Evolutionary conservation across 148 eudicot species (phyloP), one percentile per base, ranked within the genome.

Genomic region (Chenopodium quinoa): DNA sequence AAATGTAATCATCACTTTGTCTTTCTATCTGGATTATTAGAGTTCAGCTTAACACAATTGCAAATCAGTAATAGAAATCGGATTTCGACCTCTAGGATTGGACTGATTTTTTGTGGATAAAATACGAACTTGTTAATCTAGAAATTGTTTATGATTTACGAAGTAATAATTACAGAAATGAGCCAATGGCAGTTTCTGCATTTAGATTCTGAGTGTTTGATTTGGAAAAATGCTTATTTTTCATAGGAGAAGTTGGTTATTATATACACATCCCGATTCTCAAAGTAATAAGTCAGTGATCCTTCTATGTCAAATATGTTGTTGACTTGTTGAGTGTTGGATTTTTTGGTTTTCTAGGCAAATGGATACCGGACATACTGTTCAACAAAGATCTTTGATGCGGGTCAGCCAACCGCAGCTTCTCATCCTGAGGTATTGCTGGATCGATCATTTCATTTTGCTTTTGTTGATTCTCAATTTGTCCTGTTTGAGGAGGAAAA

Each of bases 371-470:
- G 81, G 56, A 37, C 74, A 70, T 90, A 84, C 83, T 89, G 90
- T 32, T 84, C 88, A 31, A 74, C 82, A 70, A 71, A 75, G 66
- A 71, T 76, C 37, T 79, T 74, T 27, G 97, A 94, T 88, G 89
- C 90, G 82, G 98, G 98, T 75, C 98, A 94, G 84, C 98, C 98
- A 66, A 89, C 93, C 48, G 81, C 95, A 52, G 82, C 86, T 70
- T 89, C 93, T 85, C 97, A 94, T 83, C 98, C 98, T 84, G 91
- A 93, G 88, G 98, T 94, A 87, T 62, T 83, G 32, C 16, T 75
- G 34, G 75, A 75, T 77, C 46, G 50, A 79, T 32, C 19, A 11
- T 0, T 54, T 54, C 47, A 67, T 54, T 37, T 73, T 7, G 10
- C 11, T 54, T 73, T 10, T 27, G 25, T 32, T 62, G 60, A 37